Percentiles rank a stretch among this genome's conserved stretches.
Evolutionary conservation across 2,329 filamentous ascomycete species (phyloP).

Genomic region (Penicillium hesseltinei): DNA sequence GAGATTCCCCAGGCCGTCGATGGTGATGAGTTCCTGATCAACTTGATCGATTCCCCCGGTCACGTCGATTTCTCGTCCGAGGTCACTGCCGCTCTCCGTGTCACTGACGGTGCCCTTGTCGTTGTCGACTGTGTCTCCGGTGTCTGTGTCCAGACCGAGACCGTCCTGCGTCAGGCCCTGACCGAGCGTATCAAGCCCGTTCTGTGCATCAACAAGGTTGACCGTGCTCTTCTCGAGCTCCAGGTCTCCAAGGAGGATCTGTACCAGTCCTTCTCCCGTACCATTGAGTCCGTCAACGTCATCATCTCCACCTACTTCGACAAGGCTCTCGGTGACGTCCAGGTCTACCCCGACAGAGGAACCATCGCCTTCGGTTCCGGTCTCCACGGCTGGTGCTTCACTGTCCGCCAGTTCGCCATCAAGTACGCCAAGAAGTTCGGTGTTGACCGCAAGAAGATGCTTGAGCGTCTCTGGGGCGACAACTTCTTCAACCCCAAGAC

Average conservation of each 20-base stretch:
- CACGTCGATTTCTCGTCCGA: conserved; percentile 99
- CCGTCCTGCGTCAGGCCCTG: conserved; percentile 96
- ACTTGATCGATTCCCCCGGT: conserved; percentile 99
- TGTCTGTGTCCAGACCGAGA: conserved; percentile 99
- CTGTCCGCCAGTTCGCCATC: conserved; percentile 92
- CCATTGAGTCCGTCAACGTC: conserved; percentile 99
- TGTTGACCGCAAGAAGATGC: conserved; percentile 99
- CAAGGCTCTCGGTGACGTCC: conserved; percentile 93
- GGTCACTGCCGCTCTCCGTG: conserved; percentile 98
- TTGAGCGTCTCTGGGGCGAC: conserved; percentile 99
- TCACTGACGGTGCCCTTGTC: conserved; percentile 98
- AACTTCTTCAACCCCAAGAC: conserved; percentile 99
- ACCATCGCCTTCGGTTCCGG: conserved; percentile 99
- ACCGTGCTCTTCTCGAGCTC: conserved; percentile 97
- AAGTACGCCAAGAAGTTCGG: conserved; percentile 99
- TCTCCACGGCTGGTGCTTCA: conserved; percentile 99
- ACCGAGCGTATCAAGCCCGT: conserved; percentile 99
- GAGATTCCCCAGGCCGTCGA: conserved; percentile 86
- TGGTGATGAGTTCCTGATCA: conserved; percentile 98
- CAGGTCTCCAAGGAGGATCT: conserved; percentile 98
- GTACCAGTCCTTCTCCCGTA: conserved; percentile 99
- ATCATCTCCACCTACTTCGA: conserved; percentile 99
- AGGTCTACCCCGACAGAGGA: conserved; percentile 97
- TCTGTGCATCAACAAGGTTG: conserved; percentile 99
- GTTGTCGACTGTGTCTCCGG: conserved; percentile 99